phyloP scores from a whole-genome alignment of 1,139 yeast genomes.

The Pichia sp. region DNA sequence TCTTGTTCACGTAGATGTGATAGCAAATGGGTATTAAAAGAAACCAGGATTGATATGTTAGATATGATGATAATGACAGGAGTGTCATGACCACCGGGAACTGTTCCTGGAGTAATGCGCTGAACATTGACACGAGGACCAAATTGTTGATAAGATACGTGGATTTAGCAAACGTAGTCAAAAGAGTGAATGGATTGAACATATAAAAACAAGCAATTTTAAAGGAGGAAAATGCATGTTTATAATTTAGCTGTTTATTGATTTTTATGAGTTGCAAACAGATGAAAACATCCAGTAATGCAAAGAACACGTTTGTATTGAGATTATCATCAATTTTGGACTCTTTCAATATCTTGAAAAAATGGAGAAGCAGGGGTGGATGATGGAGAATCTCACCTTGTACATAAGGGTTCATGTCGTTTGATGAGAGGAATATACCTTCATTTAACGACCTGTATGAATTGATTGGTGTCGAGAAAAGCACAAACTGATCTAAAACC shows the following conservation, averaged over 20 bases:
- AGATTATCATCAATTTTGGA: constrained; percentile 12
- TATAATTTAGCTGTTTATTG: constrained; percentile 23
- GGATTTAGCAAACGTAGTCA: constrained; percentile 64
- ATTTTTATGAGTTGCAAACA: constrained; percentile 35
- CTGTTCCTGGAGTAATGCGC: constrained; percentile 37
- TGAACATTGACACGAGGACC: constrained; percentile 42
- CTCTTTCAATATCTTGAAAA: constrained; percentile 33
- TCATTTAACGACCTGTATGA: constrained; percentile 66
- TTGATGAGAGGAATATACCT: constrained; percentile 63
- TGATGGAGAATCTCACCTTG: constrained; percentile 81
- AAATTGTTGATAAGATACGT: constrained; percentile 55
- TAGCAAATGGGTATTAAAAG: constrained; percentile 46
- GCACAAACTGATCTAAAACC: constrained; percentile 48
- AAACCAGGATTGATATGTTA: constrained; percentile 54
- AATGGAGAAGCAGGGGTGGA: constrained; percentile 58
- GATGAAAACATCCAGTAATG: constrained; percentile 34
- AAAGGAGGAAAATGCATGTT: constrained; percentile 29
- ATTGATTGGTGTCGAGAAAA: constrained; percentile 72
- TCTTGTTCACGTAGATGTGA: constrained; percentile 11
- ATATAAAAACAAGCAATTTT: constrained; percentile 56
- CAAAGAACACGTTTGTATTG: constrained; percentile 30
- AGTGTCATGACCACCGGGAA: constrained; percentile 39
- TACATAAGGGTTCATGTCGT: constrained; percentile 59
- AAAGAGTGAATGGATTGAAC: constrained; percentile 69
- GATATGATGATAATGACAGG: constrained; percentile 56